Evolutionary conservation across 23 red algal genomes (phyloP).

Genomic region (Gracilaria gracilis): DNA sequence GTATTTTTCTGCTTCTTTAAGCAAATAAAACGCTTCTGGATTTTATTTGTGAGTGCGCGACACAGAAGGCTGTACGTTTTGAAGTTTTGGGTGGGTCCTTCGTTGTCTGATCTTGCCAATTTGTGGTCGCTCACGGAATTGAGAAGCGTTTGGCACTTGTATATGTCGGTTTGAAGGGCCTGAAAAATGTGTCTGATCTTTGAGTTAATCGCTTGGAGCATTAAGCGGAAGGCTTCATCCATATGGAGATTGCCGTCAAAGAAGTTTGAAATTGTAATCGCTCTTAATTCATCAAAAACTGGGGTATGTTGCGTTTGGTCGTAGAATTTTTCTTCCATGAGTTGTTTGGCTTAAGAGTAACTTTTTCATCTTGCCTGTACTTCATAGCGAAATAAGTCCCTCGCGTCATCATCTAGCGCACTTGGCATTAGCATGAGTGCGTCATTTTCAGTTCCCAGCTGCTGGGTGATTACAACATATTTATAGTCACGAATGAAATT

Average conservation of each 20-base stretch:
- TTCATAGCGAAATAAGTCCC: no score
- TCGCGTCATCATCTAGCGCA: no score
- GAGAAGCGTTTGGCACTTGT: not conserved
- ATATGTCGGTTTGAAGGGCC: not conserved
- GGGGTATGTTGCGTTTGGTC: no score
- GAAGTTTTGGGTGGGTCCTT: not conserved
- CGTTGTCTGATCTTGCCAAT: not conserved
- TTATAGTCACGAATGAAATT: no score
- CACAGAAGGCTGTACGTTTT: not conserved
- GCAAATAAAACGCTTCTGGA: not conserved
- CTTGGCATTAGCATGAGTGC: no score
- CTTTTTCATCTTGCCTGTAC: no score
- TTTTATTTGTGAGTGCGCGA: not conserved
- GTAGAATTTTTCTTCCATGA: no score
- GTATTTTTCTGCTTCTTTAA: not conserved
- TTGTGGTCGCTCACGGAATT: not conserved
- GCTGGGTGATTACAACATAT: no score
- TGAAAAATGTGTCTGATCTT: not conserved
- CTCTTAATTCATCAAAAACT: no score
- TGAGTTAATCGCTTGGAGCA: not conserved
- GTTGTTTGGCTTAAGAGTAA: no score
- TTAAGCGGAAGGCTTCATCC: not conserved
- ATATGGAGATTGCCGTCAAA: not conserved
- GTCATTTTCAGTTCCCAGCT: no score
- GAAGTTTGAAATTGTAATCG: not conserved